phyloP scores from a whole-genome alignment of 192 early-diverging fungal genomes.

The Globomyces pollinis-pini region DNA sequence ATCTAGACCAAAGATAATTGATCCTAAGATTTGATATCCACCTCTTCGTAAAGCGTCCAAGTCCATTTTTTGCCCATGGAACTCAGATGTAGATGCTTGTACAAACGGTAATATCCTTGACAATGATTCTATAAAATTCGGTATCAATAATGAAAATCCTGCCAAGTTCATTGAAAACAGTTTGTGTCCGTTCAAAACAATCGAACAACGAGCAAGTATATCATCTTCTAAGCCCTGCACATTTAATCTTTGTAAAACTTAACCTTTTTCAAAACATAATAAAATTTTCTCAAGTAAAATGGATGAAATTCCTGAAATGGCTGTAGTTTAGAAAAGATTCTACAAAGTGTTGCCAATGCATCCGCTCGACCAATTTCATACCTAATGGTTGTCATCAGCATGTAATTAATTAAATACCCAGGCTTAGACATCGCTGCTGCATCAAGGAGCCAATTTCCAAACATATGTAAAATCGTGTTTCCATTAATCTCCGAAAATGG shows the following conservation, averaged over 20 bases:
- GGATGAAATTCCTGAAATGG: constrained; percentile 43
- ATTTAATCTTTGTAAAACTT: no score
- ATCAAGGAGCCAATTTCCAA: constrained; percentile 74
- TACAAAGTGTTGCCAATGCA: constrained; percentile 65
- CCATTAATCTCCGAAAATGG: constrained; percentile 42
- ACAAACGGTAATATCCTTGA: constrained; percentile 46
- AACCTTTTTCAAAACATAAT: constrained; percentile 45
- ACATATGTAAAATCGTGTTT: constrained; percentile 75
- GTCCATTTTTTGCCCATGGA: constrained; percentile 21
- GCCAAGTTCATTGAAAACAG: constrained; percentile 62
- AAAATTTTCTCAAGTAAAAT: constrained; percentile 68
- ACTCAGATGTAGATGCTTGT: constrained; percentile 24
- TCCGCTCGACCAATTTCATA: constrained; percentile 56
- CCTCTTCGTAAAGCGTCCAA: constrained; percentile 61
- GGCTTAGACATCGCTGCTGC: constrained; percentile 29
- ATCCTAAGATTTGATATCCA: constrained; percentile 53
- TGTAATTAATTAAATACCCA: no score
- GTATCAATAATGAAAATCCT: constrained; percentile 64
- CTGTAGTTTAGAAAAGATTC: constrained; percentile 67
- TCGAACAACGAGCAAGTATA: constrained; percentile 53
- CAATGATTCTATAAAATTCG: constrained; percentile 64
- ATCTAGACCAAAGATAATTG: constrained; percentile 57
- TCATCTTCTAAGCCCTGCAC: constrained; percentile 44
- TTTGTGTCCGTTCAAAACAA: constrained; percentile 51
- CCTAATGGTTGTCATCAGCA: no score